These are phyloP conservation scores for Tuber aestivum DNA, from an alignment of 495 filamentous ascomycete species.

Conservation along the genomic window DNA sequence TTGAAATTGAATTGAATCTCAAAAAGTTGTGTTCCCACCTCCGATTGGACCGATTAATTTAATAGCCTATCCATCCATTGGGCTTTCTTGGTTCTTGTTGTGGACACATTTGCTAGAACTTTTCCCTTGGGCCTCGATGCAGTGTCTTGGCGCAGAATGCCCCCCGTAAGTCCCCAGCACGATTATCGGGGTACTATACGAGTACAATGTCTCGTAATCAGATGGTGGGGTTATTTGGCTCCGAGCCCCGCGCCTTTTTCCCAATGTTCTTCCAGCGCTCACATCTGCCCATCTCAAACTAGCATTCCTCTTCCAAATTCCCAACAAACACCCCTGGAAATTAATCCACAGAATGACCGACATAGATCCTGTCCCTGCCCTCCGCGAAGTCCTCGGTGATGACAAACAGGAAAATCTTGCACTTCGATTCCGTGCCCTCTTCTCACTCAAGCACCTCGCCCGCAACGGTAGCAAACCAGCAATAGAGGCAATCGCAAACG, in stretches of 20 bases:
- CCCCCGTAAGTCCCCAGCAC: constrained; percentile 8
- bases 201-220: constrained; percentile 22
- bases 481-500: constrained; percentile 89
- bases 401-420: constrained; percentile 73
- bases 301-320: not conserved
- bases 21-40: not conserved
- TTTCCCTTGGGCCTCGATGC: not conserved
- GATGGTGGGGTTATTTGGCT: constrained; percentile 32
- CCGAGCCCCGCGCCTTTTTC: constrained; percentile 17
- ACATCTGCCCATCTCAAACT: not conserved
- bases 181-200: constrained; percentile 8
- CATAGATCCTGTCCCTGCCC: constrained; percentile 41
- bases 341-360: constrained; percentile 39
- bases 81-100: no score
- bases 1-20: no score
- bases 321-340: not conserved
- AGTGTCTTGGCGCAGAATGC: not conserved
- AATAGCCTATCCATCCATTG: no score
- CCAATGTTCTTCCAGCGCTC: not conserved
- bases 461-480: constrained; percentile 62
- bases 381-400: constrained; percentile 70
- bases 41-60: not conserved
- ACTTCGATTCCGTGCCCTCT: constrained; percentile 89
- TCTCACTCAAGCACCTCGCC: constrained; percentile 92
- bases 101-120: not conserved